Evolutionary conservation across 176 grass and related monocot species (phyloP).

Genomic region (Phoenix dactylifera): DNA sequence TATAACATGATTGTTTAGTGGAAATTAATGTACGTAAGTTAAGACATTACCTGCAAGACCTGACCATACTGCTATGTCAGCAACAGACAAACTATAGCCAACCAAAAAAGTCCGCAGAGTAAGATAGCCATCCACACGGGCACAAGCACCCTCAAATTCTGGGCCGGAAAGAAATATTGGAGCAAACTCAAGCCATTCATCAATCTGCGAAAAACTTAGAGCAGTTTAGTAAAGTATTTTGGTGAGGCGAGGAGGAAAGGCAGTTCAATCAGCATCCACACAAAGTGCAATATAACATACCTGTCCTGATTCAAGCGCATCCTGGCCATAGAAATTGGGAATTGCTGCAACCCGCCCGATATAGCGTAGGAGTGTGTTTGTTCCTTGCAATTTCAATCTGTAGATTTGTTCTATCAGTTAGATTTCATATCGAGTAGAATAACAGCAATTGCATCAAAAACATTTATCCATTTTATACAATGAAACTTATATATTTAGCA

Average conservation of each 20-base stretch:
- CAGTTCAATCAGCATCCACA: slow-evolving; percentile 1
- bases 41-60: slow-evolving; percentile 52
- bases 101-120: slow-evolving; percentile 61
- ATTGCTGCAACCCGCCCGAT: slow-evolving; percentile 40
- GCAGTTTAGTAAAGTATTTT: neutral
- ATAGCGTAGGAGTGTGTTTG: slow-evolving; percentile 54
- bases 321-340: slow-evolving; percentile 54
- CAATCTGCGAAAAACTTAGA: slow-evolving; percentile 45
- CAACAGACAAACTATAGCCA: slow-evolving; percentile 55
- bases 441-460: neutral
- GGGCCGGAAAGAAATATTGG: slow-evolving; percentile 51
- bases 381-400: slow-evolving; percentile 60
- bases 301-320: slow-evolving; percentile 51
- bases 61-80: slow-evolving; percentile 71
- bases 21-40: neutral
- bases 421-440: slow-evolving; percentile 19
- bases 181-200: slow-evolving; percentile 75
- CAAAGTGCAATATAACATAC: slow-evolving; percentile 28
- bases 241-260: neutral
- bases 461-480: neutral
- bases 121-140: slow-evolving; percentile 55
- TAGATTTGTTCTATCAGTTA: neutral
- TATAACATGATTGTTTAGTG: no score
- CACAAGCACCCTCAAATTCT: slow-evolving; percentile 65
- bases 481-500: no score